Base-by-base conservation (phyloP, 1,284 basidiomycete species). In the Sanghuangporus sanghuang region DNA sequence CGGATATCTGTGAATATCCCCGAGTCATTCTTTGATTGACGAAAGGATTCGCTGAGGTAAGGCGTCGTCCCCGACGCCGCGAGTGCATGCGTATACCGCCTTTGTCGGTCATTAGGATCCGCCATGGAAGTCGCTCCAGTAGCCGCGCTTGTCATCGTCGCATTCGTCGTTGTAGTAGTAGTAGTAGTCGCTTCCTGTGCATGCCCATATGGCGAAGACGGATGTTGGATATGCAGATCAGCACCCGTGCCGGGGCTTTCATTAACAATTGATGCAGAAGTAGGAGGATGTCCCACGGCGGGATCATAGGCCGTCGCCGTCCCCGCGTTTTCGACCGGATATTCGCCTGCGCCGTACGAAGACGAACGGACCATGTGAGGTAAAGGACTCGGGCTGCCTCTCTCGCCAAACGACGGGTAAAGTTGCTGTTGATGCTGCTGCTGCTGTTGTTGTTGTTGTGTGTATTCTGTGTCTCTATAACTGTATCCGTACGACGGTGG, bases 11-110 rank as follows among this genome's bases (percentile, higher is more conserved):
- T 59, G 48, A 55, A 53, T 18, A 63, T 27, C 7, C 62, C 62
- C 39, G 62, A 63, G 38, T 63, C 62, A 27, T 59, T 49, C 32
- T 63, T 46, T 9, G 62, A 50, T 23, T 63, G 62, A 36, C 49
- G 55, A n/a, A 35, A 63, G 7, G 62, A 58, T 18, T 63, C 62
- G 14, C 62, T 56, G 14, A 48, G 21, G 39, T 63, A 63, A 4
- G 62, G 62, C 3, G 56, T 23, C 5, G 44, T 38, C 12, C 56
- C 18, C 16, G 44, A 14, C 44, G 12, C 44, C 44, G 44, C 44
- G 44, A n/a, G 44, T 18, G 44, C 44, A 18, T 46, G 16, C 21
- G 44, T n/a, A 18, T 49, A 39, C 18, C 16, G 44, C 44, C 58
- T 46, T 46, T 11, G 40, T 21, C 46, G 40, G 44, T 46, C 40